phyloP scores from a whole-genome alignment of 495 filamentous ascomycete genomes.

The Tuber calosporum region DNA sequence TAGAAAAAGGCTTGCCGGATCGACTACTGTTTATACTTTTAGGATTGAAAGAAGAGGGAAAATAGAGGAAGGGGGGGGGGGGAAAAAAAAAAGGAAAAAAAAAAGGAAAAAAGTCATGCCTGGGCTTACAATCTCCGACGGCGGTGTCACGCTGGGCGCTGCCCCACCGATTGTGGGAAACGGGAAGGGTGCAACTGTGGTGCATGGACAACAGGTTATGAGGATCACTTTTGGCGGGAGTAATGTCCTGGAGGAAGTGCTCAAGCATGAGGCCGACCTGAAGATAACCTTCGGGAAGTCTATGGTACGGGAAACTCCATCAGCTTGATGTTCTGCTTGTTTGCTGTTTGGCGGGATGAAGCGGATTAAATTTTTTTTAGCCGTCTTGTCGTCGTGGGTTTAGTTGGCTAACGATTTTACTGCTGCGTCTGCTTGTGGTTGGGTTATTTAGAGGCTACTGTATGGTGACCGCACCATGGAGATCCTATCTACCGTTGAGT shows the following conservation, averaged over 20 bases:
- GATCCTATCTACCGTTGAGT: conserved; percentile 48
- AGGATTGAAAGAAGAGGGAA: neutral
- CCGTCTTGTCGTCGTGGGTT: conserved; percentile 31
- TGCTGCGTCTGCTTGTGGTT: conserved; percentile 47
- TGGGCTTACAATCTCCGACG: conserved; percentile 29
- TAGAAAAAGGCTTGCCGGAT: neutral
- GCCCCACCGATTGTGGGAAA: conserved; percentile 17
- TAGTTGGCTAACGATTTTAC: conserved; percentile 32
- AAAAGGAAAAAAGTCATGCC: conserved; percentile 21
- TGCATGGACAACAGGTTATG: conserved; percentile 49
- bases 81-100: too few species aligned
- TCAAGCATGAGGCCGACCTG: conserved; percentile 47
- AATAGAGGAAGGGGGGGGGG: too few species aligned
- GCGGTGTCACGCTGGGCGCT: conserved; percentile 28
- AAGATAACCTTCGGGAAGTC: conserved; percentile 47
- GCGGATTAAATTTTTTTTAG: neutral
- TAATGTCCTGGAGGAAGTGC: conserved; percentile 50
- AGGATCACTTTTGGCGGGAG: conserved; percentile 52
- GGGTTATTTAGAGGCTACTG: conserved; percentile 47
- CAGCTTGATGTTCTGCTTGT: conserved; percentile 36
- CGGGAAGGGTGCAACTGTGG: conserved; percentile 15
- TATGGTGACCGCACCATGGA: conserved; percentile 52
- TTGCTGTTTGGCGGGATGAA: conserved; percentile 27
- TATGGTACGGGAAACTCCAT: conserved; percentile 43
- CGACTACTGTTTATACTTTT: neutral